Evolutionary conservation across 495 filamentous ascomycete species (phyloP).

Genomic region (Penicillium goetzii): DNA sequence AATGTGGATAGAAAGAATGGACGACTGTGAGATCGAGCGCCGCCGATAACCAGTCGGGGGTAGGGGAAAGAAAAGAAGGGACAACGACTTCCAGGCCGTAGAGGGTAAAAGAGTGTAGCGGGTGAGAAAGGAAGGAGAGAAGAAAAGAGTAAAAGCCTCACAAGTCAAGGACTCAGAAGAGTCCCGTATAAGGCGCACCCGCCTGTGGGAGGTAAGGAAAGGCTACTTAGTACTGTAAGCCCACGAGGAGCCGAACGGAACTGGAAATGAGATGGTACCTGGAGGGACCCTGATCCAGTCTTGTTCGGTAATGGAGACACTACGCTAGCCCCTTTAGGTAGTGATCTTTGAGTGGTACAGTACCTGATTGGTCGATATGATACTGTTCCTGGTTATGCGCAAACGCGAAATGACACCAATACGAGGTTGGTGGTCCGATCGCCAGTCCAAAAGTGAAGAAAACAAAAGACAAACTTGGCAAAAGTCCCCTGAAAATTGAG

Average conservation of each 20-base stretch:
- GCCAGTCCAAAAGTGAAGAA: neutral
- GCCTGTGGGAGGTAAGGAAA: neutral
- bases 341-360: slow-evolving; percentile 1
- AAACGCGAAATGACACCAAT: slow-evolving; percentile 17
- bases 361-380: slow-evolving; percentile 10
- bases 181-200: neutral
- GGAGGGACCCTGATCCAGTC: slow-evolving; percentile 22
- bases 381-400: slow-evolving; percentile 26
- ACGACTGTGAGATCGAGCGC: slow-evolving; percentile 33
- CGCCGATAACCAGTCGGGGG: slow-evolving; percentile 29
- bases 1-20: slow-evolving; percentile 42
- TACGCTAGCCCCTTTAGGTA: slow-evolving; percentile 8
- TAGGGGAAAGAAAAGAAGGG: slow-evolving; percentile 29
- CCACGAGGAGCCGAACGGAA: neutral
- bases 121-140: slow-evolving; percentile 10
- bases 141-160: slow-evolving; percentile 9
- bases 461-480: neutral
- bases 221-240: neutral
- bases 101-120: slow-evolving; percentile 13
- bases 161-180: neutral
- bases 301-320: neutral
- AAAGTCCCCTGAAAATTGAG: neutral
- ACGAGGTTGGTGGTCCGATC: slow-evolving; percentile 12
- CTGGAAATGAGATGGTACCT: slow-evolving; percentile 8
- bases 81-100: slow-evolving; percentile 39